phyloP scores from a whole-genome alignment of 495 filamentous ascomycete genomes.

The Annulohypoxylon maeteangense region DNA sequence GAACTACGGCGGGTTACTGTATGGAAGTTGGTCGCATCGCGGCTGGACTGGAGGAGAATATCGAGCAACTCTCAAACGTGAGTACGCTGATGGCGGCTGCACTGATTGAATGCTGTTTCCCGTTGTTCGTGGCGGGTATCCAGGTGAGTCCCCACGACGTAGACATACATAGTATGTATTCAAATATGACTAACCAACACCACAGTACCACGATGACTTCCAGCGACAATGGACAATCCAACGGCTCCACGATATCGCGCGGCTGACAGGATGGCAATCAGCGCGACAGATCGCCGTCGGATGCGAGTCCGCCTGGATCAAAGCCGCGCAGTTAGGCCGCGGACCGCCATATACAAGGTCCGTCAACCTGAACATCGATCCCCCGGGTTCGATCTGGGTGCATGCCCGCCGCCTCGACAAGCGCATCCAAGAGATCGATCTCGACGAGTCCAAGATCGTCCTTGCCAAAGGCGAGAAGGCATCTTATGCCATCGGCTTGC shows the following conservation, averaged over 20 bases:
- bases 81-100: slow-evolving; percentile 84
- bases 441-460: slow-evolving; percentile 50
- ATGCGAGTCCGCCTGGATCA: slow-evolving; percentile 85
- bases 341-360: slow-evolving; percentile 77
- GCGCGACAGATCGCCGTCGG: slow-evolving; percentile 81
- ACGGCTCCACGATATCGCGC: slow-evolving; percentile 77
- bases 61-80: slow-evolving; percentile 66
- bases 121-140: slow-evolving; percentile 86
- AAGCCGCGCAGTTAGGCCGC: slow-evolving; percentile 72
- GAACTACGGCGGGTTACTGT: slow-evolving; percentile 73
- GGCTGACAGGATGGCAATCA: slow-evolving; percentile 87
- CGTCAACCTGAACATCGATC: slow-evolving; percentile 46
- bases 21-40: slow-evolving; percentile 82
- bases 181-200: not conserved
- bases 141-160: slow-evolving; percentile 55
- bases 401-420: slow-evolving; percentile 55
- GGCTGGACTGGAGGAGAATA: slow-evolving; percentile 78
- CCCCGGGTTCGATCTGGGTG: slow-evolving; percentile 53
- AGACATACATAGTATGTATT: not conserved
- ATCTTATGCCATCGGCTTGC: slow-evolving; percentile 64
- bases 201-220: slow-evolving; percentile 73
- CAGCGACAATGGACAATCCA: slow-evolving; percentile 82
- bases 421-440: slow-evolving; percentile 53
- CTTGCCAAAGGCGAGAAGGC: slow-evolving; percentile 61
- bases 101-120: slow-evolving; percentile 80